A percentile compares a stretch with the other conserved stretches of the same genome.
Evolutionary conservation across 139 green algal species (phyloP).

Genomic region (Edaphochlamys debaryana): DNA sequence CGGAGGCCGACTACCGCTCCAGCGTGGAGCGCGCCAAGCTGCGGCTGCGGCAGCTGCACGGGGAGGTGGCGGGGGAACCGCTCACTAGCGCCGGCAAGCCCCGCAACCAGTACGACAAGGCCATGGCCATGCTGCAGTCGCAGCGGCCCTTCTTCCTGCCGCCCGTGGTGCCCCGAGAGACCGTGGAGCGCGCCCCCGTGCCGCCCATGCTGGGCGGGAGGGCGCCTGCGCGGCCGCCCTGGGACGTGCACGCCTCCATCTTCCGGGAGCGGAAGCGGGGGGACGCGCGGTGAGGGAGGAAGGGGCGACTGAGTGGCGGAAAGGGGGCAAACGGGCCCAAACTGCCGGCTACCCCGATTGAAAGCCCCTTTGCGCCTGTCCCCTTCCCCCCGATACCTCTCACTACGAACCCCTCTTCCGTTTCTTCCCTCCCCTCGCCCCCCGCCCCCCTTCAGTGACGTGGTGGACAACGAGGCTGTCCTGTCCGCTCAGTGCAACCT

Average conservation of each 20-base stretch:
- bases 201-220: neutral
- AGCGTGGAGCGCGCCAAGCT: conserved; percentile 29
- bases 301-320: neutral
- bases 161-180: conserved; percentile 15
- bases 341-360: too few relatives aligned
- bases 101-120: conserved; percentile 36
- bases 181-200: conserved; percentile 32
- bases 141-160: conserved; percentile 54
- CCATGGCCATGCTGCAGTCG: conserved; percentile 22
- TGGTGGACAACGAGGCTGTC: conserved; percentile 15
- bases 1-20: conserved; percentile 27
- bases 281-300: neutral
- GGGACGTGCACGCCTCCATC: conserved; percentile 18
- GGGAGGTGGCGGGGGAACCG: conserved; percentile 36
- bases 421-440: neutral
- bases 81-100: conserved; percentile 21
- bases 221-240: neutral
- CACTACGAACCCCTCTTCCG: too few relatives aligned
- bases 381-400: too few relatives aligned
- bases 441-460: neutral
- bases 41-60: conserved; percentile 37
- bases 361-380: too few relatives aligned
- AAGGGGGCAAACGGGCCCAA: too few relatives aligned
- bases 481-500: conserved; percentile 31
- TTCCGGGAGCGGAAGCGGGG: conserved; percentile 32